phyloP scores from a whole-genome alignment of 2,329 filamentous ascomycete genomes.

The Blumeria hordei region DNA sequence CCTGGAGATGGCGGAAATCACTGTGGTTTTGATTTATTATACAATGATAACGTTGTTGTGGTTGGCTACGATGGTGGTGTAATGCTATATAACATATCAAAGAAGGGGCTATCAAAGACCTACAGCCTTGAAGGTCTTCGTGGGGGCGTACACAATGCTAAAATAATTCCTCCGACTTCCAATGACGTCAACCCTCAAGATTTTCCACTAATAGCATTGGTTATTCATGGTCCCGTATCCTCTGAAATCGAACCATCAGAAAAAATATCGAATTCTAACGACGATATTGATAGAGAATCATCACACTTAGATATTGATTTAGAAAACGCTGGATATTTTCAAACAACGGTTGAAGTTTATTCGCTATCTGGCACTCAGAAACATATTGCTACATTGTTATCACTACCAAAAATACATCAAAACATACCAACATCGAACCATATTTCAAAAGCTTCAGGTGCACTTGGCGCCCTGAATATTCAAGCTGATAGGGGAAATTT shows the following conservation, averaged over 20 bases:
- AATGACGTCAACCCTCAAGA: slow-evolving; percentile 26
- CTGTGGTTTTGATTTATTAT: slow-evolving; percentile 56
- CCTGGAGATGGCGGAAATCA: slow-evolving; percentile 49
- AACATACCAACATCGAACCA: slow-evolving; percentile 32
- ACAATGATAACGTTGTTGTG: slow-evolving; percentile 41
- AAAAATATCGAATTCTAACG: slow-evolving; percentile 5
- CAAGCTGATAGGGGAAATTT: slow-evolving; percentile 49
- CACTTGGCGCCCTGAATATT: slow-evolving; percentile 49
- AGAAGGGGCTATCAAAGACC: slow-evolving; percentile 43
- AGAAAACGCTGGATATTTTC: slow-evolving; percentile 26
- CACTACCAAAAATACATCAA: slow-evolving; percentile 37
- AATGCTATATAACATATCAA: slow-evolving; percentile 50
- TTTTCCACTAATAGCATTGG: slow-evolving; percentile 54
- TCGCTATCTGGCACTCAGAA: slow-evolving; percentile 48
- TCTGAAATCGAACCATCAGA: slow-evolving; percentile 7
- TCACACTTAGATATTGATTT: slow-evolving; percentile 19
- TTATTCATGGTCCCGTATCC: slow-evolving; percentile 54
- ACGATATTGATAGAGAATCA: slow-evolving; percentile 6
- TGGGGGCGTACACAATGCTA: slow-evolving; percentile 60
- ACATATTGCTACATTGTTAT: slow-evolving; percentile 48
- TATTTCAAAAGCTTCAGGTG: slow-evolving; percentile 41
- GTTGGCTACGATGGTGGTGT: slow-evolving; percentile 62
- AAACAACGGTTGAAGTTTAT: slow-evolving; percentile 75
- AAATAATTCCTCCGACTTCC: slow-evolving; percentile 49
- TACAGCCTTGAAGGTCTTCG: slow-evolving; percentile 52